Conservation (phyloP, 78 protist genomes). For the Dictyostelium citrinum region DNA sequence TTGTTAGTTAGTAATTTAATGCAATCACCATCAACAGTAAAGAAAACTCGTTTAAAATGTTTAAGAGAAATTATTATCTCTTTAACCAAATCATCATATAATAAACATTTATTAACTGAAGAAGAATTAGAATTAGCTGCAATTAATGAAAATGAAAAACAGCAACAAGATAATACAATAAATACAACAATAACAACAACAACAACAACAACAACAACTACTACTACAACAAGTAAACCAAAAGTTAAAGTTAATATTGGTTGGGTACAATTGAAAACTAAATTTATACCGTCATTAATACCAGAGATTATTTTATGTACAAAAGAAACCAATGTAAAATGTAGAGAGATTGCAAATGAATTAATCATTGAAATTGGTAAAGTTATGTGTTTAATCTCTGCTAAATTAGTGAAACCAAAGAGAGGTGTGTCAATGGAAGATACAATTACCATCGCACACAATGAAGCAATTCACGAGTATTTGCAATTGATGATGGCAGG, state of each 20-base stretch:
- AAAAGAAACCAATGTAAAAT: conserved; percentile 36
- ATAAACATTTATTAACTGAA: background rate
- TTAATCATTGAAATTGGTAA: conserved; percentile 43
- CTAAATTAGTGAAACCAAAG: background rate
- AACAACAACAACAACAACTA: background rate
- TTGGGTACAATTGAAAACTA: conserved; percentile 43
- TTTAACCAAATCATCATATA: background rate
- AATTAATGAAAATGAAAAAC: background rate
- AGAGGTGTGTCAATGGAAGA: conserved; percentile 32
- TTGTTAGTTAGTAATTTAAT: conserved; percentile 14
- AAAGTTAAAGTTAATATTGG: background rate
- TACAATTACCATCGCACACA: background rate
- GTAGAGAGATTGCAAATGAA: conserved; percentile 48
- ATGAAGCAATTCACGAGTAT: conserved; percentile 20
- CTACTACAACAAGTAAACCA: background rate
- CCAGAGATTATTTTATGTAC: conserved; percentile 68
- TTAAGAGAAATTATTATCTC: background rate
- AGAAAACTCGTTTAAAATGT: conserved; percentile 38
- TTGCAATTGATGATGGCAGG: conserved; percentile 41
- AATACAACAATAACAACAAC: background rate
- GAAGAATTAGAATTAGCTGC: background rate
- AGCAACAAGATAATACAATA: background rate
- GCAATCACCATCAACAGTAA: conserved; percentile 41
- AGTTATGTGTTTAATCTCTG: conserved; percentile 38
- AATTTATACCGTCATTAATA: conserved; percentile 47